phyloP scores from a whole-genome alignment of 2,329 filamentous ascomycete genomes.

The Aspergillus terreus region DNA sequence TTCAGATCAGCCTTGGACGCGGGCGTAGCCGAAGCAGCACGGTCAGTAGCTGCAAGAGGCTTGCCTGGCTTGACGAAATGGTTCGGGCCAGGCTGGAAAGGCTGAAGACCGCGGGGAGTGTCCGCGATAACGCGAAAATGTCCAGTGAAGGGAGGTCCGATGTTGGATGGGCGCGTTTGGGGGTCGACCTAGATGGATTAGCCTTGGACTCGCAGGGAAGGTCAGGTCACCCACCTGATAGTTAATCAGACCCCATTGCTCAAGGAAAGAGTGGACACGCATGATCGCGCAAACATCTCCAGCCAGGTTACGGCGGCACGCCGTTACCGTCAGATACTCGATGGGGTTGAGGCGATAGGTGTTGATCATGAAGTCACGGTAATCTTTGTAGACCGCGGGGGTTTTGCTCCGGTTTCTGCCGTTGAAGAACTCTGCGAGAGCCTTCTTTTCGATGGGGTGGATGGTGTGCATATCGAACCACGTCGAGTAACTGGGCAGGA shows the following conservation, averaged over 20 bases:
- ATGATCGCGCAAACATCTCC: constrained; percentile 99
- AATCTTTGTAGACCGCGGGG: constrained; percentile 94
- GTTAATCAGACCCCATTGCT: constrained; percentile 98
- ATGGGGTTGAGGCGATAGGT: constrained; percentile 94
- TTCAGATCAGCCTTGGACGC: constrained; percentile 77
- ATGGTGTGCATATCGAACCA: constrained; percentile 99
- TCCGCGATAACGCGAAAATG: constrained; percentile 96
- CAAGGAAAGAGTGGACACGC: constrained; percentile 95
- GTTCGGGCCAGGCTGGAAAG: constrained; percentile 86
- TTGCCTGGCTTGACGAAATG: constrained; percentile 62
- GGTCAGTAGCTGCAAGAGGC: constrained; percentile 65
- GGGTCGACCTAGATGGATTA: constrained; percentile 71
- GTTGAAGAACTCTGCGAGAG: constrained; percentile 97
- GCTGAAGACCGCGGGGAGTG: constrained; percentile 88
- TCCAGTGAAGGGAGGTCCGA: constrained; percentile 93
- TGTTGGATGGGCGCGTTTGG: constrained; percentile 89
- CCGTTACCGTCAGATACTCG: constrained; percentile 95
- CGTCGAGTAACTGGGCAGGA: constrained; percentile 93
- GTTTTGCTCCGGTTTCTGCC: constrained; percentile 98
- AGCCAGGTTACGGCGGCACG: constrained; percentile 88
- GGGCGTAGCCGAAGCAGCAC: constrained; percentile 61
- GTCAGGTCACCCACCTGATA: constrained; percentile 68
- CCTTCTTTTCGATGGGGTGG: constrained; percentile 88
- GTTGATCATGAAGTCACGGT: constrained; percentile 99
- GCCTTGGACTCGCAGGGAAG: no score